These are phyloP conservation scores for Saccharomyces cerevisiae DNA, from an alignment of 805 yeast species.

Conservation along the genomic window DNA sequence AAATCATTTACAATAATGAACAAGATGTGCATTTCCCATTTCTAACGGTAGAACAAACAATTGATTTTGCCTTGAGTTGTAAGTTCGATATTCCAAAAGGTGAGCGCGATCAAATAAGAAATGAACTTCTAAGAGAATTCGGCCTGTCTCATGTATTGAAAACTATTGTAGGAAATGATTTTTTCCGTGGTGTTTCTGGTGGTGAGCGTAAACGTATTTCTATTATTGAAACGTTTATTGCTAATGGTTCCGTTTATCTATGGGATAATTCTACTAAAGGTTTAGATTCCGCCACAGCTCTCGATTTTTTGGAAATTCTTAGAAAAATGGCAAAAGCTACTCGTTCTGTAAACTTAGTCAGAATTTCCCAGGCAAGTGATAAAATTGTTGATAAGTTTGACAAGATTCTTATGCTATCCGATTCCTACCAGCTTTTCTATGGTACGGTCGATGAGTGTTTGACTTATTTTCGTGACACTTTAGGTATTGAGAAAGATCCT, in stretches of 20 bases:
- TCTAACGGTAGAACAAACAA: constrained; percentile 47
- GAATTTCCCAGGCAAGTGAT: constrained; percentile 44
- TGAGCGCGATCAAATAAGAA: constrained; percentile 22
- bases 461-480: constrained; percentile 37
- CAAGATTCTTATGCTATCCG: constrained; percentile 39
- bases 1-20: constrained; percentile 39
- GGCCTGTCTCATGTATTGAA: constrained; percentile 47
- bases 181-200: constrained; percentile 57
- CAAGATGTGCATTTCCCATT: constrained; percentile 51
- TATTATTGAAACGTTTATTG: constrained; percentile 48
- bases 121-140: constrained; percentile 26
- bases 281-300: constrained; percentile 43
- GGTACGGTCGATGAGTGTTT: constrained; percentile 38
- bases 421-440: constrained; percentile 41
- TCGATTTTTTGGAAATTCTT: constrained; percentile 39
- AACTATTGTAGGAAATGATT: constrained; percentile 58
- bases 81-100: constrained; percentile 25
- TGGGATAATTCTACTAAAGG: constrained; percentile 50
- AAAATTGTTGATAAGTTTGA: constrained; percentile 42
- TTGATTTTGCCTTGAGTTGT: constrained; percentile 47
- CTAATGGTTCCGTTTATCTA: constrained; percentile 40
- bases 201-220: constrained; percentile 62
- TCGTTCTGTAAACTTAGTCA: constrained; percentile 37
- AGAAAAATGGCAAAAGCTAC: constrained; percentile 35
- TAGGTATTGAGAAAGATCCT: constrained; percentile 48